Conservation (phyloP, 1,139 yeast species). For the Lodderomyces elongisporus region DNA sequence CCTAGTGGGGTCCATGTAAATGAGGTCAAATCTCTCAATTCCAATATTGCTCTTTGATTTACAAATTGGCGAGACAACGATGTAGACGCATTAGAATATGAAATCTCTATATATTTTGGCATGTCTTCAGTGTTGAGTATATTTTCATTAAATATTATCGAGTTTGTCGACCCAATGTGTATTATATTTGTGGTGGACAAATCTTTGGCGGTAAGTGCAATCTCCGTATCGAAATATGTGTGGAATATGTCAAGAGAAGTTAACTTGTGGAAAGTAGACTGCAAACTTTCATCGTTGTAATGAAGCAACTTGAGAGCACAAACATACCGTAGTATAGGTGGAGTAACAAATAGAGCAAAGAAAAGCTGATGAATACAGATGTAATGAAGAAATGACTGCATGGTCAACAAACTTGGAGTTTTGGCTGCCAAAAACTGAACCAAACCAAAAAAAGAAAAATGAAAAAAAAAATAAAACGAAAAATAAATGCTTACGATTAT, state of each 20-base stretch:
- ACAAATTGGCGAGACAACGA: neutral
- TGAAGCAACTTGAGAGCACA: too few species aligned
- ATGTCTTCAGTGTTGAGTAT: neutral
- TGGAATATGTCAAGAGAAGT: neutral
- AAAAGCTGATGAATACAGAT: too few species aligned
- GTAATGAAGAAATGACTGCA: too few species aligned
- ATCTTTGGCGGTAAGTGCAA: neutral
- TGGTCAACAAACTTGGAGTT: too few species aligned
- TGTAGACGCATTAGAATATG: neutral
- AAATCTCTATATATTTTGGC: constrained; percentile 3
- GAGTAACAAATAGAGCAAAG: too few species aligned
- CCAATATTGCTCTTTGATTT: constrained; percentile 1
- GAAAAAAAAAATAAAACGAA: too few species aligned
- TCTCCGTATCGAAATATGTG: neutral
- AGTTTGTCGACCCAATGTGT: constrained; percentile 1
- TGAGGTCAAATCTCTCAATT: neutral
- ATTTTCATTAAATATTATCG: constrained; percentile 3
- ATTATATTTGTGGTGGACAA: neutral
- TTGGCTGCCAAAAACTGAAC: too few species aligned
- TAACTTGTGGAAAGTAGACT: neutral
- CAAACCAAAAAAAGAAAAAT: too few species aligned
- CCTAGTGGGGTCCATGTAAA: constrained; percentile 6
- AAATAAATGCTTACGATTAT: too few species aligned
- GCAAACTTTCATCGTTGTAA: neutral
- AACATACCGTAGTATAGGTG: too few species aligned